Evolutionary conservation across 2,329 filamentous ascomycete genomes (phyloP).

Genomic region (Talaromyces atroroseus): DNA sequence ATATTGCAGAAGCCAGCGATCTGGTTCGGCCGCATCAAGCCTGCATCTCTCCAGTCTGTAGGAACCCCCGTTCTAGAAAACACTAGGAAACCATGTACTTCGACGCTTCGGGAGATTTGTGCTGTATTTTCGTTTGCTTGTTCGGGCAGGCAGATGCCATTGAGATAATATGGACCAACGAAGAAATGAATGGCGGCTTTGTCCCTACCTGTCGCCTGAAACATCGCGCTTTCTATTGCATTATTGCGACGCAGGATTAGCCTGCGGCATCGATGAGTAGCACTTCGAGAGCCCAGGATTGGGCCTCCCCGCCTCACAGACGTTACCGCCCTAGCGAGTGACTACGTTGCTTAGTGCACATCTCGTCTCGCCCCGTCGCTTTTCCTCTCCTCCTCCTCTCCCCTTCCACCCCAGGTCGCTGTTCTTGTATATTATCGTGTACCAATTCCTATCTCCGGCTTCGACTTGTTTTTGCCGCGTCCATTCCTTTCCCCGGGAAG

Average conservation of each 20-base stretch:
- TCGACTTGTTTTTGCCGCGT: background rate
- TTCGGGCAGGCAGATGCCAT: background rate
- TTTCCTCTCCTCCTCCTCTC: slow-evolving; percentile 16
- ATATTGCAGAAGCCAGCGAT: slow-evolving; percentile 1
- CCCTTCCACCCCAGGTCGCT: slow-evolving; percentile 14
- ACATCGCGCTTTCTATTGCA: background rate
- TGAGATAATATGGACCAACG: too few relatives aligned
- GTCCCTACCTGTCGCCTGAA: background rate
- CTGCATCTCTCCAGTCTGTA: background rate
- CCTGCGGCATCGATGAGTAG: background rate
- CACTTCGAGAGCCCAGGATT: background rate
- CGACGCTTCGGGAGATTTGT: background rate
- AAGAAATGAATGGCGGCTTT: background rate
- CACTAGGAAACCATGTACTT: background rate
- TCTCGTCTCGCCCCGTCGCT: slow-evolving; percentile 16
- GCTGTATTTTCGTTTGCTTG: background rate
- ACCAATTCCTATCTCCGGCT: slow-evolving; percentile 21
- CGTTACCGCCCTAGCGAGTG: slow-evolving; percentile 8
- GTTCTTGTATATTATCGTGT: slow-evolving; percentile 26
- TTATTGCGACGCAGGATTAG: background rate
- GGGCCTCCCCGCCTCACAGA: slow-evolving; percentile 10
- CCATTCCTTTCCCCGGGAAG: background rate
- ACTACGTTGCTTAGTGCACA: slow-evolving; percentile 15
- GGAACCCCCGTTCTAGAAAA: slow-evolving; percentile 4
- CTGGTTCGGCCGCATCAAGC: slow-evolving; percentile 1